A percentile compares a stretch with the other conserved stretches of the same genome.
Conservation (phyloP, 805 yeast species). For the Pichia phayaonensis region DNA sequence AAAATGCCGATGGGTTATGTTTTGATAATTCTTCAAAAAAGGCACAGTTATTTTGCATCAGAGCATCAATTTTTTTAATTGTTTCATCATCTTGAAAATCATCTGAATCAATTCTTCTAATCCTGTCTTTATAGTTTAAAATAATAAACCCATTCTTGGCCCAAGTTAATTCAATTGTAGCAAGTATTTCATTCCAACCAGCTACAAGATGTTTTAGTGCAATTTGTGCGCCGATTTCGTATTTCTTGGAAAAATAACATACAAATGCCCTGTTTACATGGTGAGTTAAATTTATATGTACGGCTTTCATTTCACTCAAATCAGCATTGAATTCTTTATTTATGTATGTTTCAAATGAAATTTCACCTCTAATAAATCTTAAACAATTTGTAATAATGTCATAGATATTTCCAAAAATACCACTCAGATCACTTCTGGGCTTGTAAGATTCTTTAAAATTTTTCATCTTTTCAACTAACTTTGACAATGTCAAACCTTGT, state of each 20-base stretch:
- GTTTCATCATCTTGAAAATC: slow-evolving; percentile 15
- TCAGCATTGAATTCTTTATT: not conserved
- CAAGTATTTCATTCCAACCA: not conserved
- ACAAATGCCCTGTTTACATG: not conserved
- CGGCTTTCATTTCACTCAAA: not conserved
- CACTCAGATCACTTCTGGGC: not conserved
- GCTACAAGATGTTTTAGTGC: slow-evolving; percentile 5
- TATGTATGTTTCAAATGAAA: not conserved
- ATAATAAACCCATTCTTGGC: slow-evolving; percentile 11
- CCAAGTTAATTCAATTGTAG: slow-evolving; percentile 8
- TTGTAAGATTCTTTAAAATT: not conserved
- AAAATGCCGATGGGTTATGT: slow-evolving; percentile 32
- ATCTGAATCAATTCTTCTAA: slow-evolving; percentile 5
- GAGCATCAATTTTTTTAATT: slow-evolving; percentile 11
- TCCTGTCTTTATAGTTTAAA: slow-evolving; percentile 8
- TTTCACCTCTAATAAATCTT: slow-evolving; percentile 6
- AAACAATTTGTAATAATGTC: slow-evolving; percentile 1
- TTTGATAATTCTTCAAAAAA: slow-evolving; percentile 30
- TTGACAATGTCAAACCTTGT: slow-evolving; percentile 10
- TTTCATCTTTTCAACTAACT: slow-evolving; percentile 8
- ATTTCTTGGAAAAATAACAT: slow-evolving; percentile 10
- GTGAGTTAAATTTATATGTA: not conserved
- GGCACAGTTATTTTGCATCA: slow-evolving; percentile 16
- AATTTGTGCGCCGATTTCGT: slow-evolving; percentile 4
- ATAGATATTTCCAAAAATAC: not conserved